A percentile compares a stretch with the other conserved stretches of the same genome.
Evolutionary conservation across 495 filamentous ascomycete genomes (phyloP).

Genomic region (Amphirosellinia nigrospora): DNA sequence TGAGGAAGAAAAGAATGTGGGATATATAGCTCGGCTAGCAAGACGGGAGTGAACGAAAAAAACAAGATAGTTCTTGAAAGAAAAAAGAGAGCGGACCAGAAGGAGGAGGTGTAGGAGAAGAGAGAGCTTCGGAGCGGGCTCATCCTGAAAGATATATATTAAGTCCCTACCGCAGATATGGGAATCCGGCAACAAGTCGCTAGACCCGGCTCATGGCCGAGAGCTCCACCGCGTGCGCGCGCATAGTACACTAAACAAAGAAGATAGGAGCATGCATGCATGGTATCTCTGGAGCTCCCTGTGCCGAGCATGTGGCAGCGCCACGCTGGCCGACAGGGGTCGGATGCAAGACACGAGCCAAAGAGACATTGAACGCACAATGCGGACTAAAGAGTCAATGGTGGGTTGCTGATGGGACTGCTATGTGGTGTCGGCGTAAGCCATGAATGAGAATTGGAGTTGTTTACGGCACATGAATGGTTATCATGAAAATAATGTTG

Average conservation of each 20-base stretch:
- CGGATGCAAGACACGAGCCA: constrained; percentile 4
- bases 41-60: constrained; percentile 31
- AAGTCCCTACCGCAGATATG: constrained; percentile 32
- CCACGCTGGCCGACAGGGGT: constrained; percentile 17
- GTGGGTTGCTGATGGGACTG: neutral
- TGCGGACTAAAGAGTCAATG: constrained; percentile 1
- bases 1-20: constrained; percentile 39
- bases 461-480: neutral
- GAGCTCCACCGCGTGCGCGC: constrained; percentile 18
- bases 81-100: constrained; percentile 27
- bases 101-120: constrained; percentile 26
- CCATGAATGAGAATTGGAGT: neutral
- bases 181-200: constrained; percentile 24
- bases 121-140: constrained; percentile 27
- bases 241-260: constrained; percentile 14
- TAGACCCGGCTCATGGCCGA: constrained; percentile 6
- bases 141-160: constrained; percentile 42
- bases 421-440: neutral
- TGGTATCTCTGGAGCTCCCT: constrained; percentile 17
- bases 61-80: constrained; percentile 31
- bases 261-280: constrained; percentile 22
- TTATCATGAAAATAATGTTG: neutral
- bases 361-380: neutral
- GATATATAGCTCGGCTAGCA: constrained; percentile 39
- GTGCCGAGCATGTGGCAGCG: constrained; percentile 16